A percentile compares a stretch with the other conserved stretches of the same genome.
phyloP scores from a whole-genome alignment of 306 rosid species.

The Trichosanthes cucumerina region DNA sequence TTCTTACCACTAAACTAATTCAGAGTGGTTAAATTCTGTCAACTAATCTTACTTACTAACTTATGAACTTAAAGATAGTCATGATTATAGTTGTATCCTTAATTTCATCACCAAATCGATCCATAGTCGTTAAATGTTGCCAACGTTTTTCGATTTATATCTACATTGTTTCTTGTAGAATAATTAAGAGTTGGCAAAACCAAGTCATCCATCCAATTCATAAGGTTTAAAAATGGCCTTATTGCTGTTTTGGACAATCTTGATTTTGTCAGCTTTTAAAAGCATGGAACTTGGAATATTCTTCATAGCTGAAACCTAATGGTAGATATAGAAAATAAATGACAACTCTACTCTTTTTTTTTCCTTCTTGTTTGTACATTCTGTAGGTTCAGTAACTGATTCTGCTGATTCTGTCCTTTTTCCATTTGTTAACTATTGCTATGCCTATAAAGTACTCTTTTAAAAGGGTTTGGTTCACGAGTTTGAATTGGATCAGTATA shows the following conservation, averaged over 20 bases:
- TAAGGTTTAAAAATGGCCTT: background rate
- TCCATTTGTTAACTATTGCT: background rate
- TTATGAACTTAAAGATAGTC: background rate
- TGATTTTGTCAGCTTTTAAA: background rate
- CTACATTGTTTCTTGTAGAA: background rate
- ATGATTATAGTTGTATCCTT: background rate
- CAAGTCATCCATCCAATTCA: background rate
- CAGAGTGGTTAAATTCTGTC: background rate
- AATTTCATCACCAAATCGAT: background rate
- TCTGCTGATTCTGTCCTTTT: background rate
- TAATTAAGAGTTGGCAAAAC: background rate
- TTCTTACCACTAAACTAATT: background rate
- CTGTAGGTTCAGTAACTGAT: background rate
- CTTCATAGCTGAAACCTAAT: background rate
- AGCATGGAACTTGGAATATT: slow-evolving; percentile 8
- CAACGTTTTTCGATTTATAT: background rate
- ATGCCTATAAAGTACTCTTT: background rate
- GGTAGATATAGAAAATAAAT: background rate
- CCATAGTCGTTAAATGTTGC: background rate
- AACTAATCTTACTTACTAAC: background rate
- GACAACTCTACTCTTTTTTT: background rate
- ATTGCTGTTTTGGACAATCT: background rate
- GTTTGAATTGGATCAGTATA: background rate
- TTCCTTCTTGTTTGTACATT: background rate
- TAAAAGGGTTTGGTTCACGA: background rate